Conservation (phyloP, 2,329 filamentous ascomycete genomes). For the Penicillium occitanis region DNA sequence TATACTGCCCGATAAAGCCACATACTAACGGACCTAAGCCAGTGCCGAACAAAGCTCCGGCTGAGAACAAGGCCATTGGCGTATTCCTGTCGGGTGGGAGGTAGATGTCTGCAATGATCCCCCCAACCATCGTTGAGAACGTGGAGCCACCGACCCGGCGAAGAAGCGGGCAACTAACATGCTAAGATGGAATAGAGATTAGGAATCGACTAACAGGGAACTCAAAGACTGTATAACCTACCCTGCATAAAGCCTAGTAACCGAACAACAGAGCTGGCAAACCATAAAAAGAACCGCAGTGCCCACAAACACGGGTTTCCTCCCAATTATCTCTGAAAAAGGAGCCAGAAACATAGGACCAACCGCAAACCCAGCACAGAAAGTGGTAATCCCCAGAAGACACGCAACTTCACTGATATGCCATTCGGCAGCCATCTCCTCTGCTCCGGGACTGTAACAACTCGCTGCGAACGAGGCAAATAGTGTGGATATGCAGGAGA, state of each 20-base stretch:
- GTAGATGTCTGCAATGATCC: constrained; percentile 78
- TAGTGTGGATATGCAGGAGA: constrained; percentile 4
- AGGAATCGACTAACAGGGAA: not conserved
- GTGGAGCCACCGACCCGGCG: constrained; percentile 23
- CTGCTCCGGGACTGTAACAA: not conserved
- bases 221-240: not conserved
- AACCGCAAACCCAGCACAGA: constrained; percentile 8
- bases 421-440: constrained; percentile 13
- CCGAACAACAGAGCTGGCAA: not conserved
- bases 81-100: constrained; percentile 70
- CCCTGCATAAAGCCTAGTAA: constrained; percentile 1
- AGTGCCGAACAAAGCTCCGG: constrained; percentile 68
- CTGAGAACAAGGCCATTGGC: constrained; percentile 78
- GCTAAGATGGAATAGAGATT: not conserved
- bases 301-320: constrained; percentile 12
- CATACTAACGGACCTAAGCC: constrained; percentile 51
- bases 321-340: not conserved
- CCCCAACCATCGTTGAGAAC: constrained; percentile 79
- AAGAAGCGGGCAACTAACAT: constrained; percentile 7
- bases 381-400: constrained; percentile 1
- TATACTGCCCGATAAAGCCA: constrained; percentile 40
- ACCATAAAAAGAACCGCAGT: constrained; percentile 1
- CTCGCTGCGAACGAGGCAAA: not conserved
- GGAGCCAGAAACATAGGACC: constrained; percentile 14
- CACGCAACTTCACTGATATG: not conserved